Conservation (phyloP, 2,329 filamentous ascomycete species). For the Talaromyces marneffei region DNA sequence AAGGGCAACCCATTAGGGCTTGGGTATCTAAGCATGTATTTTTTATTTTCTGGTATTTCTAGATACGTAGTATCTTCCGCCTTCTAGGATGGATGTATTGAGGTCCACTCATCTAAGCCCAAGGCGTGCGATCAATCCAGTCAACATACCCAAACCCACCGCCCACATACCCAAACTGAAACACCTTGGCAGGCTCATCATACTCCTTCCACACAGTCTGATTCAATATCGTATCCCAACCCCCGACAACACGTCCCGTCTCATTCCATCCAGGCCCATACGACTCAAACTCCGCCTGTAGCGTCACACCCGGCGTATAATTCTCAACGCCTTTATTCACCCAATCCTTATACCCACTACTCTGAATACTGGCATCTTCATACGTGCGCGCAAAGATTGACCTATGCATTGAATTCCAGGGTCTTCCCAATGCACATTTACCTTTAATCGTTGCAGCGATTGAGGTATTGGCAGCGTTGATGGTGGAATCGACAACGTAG, state of each 20-base stretch:
- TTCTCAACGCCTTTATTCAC: conserved; percentile 33
- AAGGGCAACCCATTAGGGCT: not conserved
- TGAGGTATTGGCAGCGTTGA: conserved; percentile 51
- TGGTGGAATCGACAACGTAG: conserved; percentile 54
- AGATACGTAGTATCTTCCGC: too few species aligned
- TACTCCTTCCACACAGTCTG: conserved; percentile 34
- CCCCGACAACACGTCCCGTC: conserved; percentile 38
- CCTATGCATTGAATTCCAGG: conserved; percentile 56
- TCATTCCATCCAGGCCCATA: conserved; percentile 51
- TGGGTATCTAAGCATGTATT: not conserved
- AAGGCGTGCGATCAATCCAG: conserved; percentile 43
- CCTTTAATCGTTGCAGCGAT: conserved; percentile 36
- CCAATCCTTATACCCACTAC: conserved; percentile 54
- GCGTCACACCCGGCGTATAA: conserved; percentile 39
- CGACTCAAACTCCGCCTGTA: conserved; percentile 52
- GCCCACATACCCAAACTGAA: conserved; percentile 36
- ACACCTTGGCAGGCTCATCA: conserved; percentile 40
- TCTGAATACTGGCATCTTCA: conserved; percentile 50
- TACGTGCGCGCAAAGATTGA: conserved; percentile 53
- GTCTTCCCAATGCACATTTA: conserved; percentile 55
- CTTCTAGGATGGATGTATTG: too few species aligned
- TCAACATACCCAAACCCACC: conserved; percentile 41
- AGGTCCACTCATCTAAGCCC: too few species aligned
- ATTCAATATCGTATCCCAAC: conserved; percentile 46
- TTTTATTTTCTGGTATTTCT: too few species aligned